Conservation (phyloP, 2,329 filamentous ascomycete species). For the Mariannaea sp. region DNA sequence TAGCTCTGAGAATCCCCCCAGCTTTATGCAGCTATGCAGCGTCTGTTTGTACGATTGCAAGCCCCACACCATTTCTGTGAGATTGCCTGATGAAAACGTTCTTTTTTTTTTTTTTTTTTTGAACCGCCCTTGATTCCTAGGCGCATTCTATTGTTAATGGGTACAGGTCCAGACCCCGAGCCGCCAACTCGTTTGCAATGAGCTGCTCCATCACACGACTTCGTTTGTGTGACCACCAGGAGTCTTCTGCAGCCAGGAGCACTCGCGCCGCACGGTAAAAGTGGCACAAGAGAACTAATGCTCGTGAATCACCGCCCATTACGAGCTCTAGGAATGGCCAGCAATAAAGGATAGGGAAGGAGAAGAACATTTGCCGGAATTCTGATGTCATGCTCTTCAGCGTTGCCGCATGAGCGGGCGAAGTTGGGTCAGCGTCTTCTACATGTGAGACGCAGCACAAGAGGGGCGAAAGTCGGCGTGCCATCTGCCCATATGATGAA, state of each 20-base stretch:
- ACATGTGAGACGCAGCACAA: neutral
- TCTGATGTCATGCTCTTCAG: neutral
- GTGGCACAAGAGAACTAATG: neutral
- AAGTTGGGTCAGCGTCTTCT: neutral
- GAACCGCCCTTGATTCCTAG: too few relatives aligned
- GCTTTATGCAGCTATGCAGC: too few relatives aligned
- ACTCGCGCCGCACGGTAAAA: conserved; percentile 1
- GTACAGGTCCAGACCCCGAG: neutral
- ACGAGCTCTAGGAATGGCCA: neutral
- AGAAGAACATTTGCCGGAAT: conserved; percentile 1
- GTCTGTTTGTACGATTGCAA: too few relatives aligned
- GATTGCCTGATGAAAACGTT: too few relatives aligned
- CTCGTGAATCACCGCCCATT: neutral
- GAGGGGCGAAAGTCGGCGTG: neutral
- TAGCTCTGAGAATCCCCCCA: too few relatives aligned
- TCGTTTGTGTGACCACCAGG: conserved; percentile 4
- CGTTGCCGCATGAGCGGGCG: neutral
- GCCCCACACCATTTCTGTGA: too few relatives aligned
- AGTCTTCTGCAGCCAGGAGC: neutral
- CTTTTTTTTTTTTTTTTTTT: too few relatives aligned
- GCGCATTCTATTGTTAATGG: neutral
- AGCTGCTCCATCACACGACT: neutral
- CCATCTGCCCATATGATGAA: neutral
- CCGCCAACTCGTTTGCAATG: neutral
- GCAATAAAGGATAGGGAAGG: conserved; percentile 7